These are phyloP conservation scores for Ophiostoma triangulosporum DNA, from an alignment of 2,329 filamentous ascomycete genomes.

Conservation along the genomic window DNA sequence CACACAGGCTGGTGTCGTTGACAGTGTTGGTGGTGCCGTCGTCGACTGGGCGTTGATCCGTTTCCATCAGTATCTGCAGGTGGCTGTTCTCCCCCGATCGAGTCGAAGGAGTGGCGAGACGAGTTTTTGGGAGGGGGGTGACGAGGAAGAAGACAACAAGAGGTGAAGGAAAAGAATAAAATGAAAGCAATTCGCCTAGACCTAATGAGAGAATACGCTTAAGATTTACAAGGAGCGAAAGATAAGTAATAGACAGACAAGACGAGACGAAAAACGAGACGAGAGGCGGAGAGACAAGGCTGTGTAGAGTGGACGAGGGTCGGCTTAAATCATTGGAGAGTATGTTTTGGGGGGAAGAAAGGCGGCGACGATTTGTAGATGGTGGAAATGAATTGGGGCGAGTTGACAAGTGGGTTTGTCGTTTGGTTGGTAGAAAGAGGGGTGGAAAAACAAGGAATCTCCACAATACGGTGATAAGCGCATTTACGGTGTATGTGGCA, in stretches of 20 bases:
- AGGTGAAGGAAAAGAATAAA: constrained; percentile 1
- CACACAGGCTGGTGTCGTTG: not conserved
- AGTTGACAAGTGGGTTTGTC: not conserved
- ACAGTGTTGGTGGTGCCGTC: constrained; percentile 2
- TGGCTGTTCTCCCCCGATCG: constrained; percentile 3
- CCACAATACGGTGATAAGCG: not conserved
- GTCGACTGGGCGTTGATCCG: constrained; percentile 7
- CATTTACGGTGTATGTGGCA: too few relatives aligned
- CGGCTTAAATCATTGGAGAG: not conserved
- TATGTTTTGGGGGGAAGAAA: not conserved
- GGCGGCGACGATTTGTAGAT: not conserved
- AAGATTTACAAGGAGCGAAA: constrained; percentile 1
- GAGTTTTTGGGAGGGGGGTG: not conserved
- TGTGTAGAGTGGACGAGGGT: not conserved
- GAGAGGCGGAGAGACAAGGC: not conserved
- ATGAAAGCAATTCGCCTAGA: constrained; percentile 2
- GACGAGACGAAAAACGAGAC: not conserved
- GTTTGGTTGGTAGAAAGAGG: not conserved
- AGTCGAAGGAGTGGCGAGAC: not conserved
- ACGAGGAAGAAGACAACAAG: not conserved
- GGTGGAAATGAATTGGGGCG: constrained; percentile 1
- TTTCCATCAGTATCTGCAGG: constrained; percentile 11
- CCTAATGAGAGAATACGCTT: not conserved
- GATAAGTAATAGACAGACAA: too few relatives aligned
- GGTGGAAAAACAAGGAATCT: not conserved